A percentile compares a stretch with the other conserved stretches of the same genome.
These are phyloP conservation scores for Macrophomina phaseolina DNA, from an alignment of 2,329 filamentous ascomycete genomes.

Conservation along the genomic window DNA sequence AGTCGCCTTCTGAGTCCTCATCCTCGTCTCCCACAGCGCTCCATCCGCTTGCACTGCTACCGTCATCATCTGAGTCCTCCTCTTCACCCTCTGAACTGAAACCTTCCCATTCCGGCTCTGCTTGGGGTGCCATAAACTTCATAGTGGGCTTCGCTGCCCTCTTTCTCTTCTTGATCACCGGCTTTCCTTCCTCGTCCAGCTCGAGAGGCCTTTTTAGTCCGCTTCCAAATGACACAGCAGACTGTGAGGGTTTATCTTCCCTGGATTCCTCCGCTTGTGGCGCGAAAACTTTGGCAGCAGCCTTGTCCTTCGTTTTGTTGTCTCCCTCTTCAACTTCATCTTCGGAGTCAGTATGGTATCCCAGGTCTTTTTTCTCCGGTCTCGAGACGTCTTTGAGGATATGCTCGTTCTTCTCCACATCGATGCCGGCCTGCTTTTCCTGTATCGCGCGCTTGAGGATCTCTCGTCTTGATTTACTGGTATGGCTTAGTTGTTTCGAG, in stretches of 20 bases:
- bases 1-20: constrained; percentile 45
- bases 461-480: constrained; percentile 73
- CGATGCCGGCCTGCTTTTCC: constrained; percentile 68
- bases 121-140: constrained; percentile 52
- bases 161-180: constrained; percentile 82
- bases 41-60: constrained; percentile 14
- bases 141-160: constrained; percentile 47
- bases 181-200: constrained; percentile 76
- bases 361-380: constrained; percentile 38
- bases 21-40: constrained; percentile 29
- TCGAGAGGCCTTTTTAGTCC: constrained; percentile 89
- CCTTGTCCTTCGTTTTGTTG: background rate
- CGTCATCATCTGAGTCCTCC: constrained; percentile 35
- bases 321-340: constrained; percentile 38
- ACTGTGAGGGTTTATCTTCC: background rate
- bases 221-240: constrained; percentile 58
- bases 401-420: constrained; percentile 60
- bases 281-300: background rate
- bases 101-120: constrained; percentile 66
- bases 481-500: constrained; percentile 75
- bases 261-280: background rate
- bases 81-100: constrained; percentile 54
- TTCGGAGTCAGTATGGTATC: constrained; percentile 30
- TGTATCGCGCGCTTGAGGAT: constrained; percentile 66
- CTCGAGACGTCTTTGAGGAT: constrained; percentile 50